Evolutionary conservation across 2,329 filamentous ascomycete genomes (phyloP).

Genomic region (Lecanicillium sp.): DNA sequence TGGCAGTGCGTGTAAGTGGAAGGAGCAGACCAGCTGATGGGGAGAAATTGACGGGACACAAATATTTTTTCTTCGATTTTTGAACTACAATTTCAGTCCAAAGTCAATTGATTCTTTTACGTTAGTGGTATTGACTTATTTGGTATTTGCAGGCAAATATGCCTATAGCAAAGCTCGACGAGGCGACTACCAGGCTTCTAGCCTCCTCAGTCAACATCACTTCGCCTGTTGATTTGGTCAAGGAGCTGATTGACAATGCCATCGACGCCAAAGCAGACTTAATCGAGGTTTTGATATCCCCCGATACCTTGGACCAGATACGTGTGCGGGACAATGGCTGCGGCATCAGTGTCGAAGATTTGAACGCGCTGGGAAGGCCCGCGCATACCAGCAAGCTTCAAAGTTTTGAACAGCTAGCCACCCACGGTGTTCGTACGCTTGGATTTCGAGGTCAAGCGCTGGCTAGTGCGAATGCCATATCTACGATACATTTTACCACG

Average conservation of each 20-base stretch:
- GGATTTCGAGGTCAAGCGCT: conserved; percentile 72
- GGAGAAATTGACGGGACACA: too few relatives aligned
- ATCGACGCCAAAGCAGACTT: conserved; percentile 62
- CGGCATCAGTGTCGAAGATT: conserved; percentile 57
- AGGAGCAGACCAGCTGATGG: not conserved
- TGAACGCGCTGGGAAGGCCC: conserved; percentile 51
- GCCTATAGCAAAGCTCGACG: conserved; percentile 41
- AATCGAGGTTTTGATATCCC: conserved; percentile 55
- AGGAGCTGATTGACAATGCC: conserved; percentile 71
- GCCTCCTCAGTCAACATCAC: conserved; percentile 53
- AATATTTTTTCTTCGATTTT: too few relatives aligned
- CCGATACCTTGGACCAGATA: conserved; percentile 60
- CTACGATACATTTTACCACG: conserved; percentile 54
- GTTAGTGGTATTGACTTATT: too few relatives aligned
- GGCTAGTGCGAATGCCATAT: conserved; percentile 54
- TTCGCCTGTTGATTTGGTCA: conserved; percentile 54
- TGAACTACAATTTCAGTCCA: too few relatives aligned
- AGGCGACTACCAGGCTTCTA: conserved; percentile 44
- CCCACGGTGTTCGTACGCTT: conserved; percentile 49
- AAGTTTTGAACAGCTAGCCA: conserved; percentile 52
- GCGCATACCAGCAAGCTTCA: conserved; percentile 68
- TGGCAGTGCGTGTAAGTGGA: not conserved
- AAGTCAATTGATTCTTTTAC: too few relatives aligned
- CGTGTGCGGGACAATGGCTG: conserved; percentile 67
- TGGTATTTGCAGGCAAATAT: conserved; percentile 24